A percentile compares a stretch with the other conserved stretches of the same genome.
phyloP scores from a whole-genome alignment of 2,329 filamentous ascomycete species.

The Xylariaceae sp. region DNA sequence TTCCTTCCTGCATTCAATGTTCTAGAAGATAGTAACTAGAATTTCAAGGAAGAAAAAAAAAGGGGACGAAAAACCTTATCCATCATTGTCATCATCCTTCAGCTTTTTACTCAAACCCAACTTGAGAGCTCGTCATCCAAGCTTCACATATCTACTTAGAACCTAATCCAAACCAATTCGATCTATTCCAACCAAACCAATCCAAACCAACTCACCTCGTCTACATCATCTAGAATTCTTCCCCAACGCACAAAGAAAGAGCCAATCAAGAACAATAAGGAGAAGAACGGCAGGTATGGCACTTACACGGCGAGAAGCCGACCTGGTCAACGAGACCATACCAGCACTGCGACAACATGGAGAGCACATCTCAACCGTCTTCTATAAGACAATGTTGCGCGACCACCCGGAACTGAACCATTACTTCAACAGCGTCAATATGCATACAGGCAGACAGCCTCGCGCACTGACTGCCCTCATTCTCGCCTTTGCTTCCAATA shows the following conservation, averaged over 20 bases:
- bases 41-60: neutral
- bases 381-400: slow-evolving; percentile 73
- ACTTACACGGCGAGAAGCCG: slow-evolving; percentile 63
- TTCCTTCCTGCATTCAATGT: neutral
- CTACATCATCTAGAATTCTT: neutral
- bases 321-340: slow-evolving; percentile 73
- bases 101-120: too few relatives aligned
- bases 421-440: slow-evolving; percentile 74
- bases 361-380: slow-evolving; percentile 70
- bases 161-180: neutral
- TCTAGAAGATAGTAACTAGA: slow-evolving; percentile 18
- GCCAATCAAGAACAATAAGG: neutral
- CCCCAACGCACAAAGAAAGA: too few relatives aligned
- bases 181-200: neutral
- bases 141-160: neutral
- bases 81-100: too few relatives aligned
- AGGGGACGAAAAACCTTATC: neutral
- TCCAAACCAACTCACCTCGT: neutral
- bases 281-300: too few relatives aligned
- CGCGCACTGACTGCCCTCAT: slow-evolving; percentile 68
- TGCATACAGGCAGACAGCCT: slow-evolving; percentile 67
- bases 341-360: slow-evolving; percentile 73
- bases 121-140: neutral
- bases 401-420: slow-evolving; percentile 71
- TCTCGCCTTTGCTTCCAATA: slow-evolving; percentile 74